A percentile compares a stretch with the other conserved stretches of the same genome.
Evolutionary conservation across 352 stramenopile species (phyloP).

Genomic region (Pythium biforme): DNA sequence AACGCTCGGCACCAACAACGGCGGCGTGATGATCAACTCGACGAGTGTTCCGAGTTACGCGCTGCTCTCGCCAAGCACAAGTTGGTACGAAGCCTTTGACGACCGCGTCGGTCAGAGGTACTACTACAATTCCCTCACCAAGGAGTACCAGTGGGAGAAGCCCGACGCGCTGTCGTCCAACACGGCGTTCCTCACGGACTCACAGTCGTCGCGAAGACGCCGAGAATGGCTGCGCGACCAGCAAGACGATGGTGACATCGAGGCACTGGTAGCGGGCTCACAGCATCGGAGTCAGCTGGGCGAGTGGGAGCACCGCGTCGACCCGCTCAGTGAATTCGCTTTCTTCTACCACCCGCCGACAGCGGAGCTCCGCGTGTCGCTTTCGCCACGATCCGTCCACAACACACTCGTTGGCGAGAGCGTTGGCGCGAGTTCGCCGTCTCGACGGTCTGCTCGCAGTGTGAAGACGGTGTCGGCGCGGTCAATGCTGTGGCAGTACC

Average conservation of each 20-base stretch:
- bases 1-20: background rate
- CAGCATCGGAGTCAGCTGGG: constrained; percentile 36
- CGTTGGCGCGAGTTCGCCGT: background rate
- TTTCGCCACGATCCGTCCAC: constrained; percentile 62
- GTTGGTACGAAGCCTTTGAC: constrained; percentile 81
- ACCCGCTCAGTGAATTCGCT: constrained; percentile 54
- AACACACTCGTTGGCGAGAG: constrained; percentile 10
- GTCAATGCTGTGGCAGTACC: constrained; percentile 73
- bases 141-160: constrained; percentile 77
- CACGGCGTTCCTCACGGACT: constrained; percentile 40
- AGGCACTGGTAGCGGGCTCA: constrained; percentile 35
- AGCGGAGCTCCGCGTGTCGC: constrained; percentile 42
- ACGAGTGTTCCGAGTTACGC: background rate
- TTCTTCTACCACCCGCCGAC: constrained; percentile 70
- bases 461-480: constrained; percentile 25
- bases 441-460: constrained; percentile 30
- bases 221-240: constrained; percentile 53
- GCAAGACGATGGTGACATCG: constrained; percentile 32
- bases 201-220: constrained; percentile 39
- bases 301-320: constrained; percentile 64
- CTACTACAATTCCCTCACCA: constrained; percentile 72
- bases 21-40: too few relatives aligned
- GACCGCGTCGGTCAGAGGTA: constrained; percentile 63
- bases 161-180: constrained; percentile 26
- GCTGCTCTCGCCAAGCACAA: constrained; percentile 3